Percentiles rank a stretch among this genome's conserved stretches.
These are phyloP conservation scores for Elongisporangium undulatum DNA, from an alignment of 352 stramenopile species.

Conservation along the genomic window DNA sequence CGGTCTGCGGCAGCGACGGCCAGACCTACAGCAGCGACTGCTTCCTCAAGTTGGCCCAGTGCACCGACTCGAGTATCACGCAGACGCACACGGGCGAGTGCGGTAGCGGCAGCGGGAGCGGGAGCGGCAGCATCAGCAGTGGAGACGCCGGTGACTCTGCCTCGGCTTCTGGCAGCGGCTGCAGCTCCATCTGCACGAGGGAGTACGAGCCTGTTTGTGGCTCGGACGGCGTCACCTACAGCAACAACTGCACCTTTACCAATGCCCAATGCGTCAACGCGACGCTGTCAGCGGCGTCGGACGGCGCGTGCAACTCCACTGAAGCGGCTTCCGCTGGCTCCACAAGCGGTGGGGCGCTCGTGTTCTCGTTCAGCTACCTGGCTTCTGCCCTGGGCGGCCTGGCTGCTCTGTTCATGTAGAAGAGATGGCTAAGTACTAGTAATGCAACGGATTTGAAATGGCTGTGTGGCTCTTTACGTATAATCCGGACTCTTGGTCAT, in stretches of 20 bases:
- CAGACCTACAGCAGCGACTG: constrained; percentile 46
- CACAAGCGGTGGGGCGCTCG: not conserved
- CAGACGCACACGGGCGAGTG: constrained; percentile 19
- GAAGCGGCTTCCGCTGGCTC: not conserved
- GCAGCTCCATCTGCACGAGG: constrained; percentile 14
- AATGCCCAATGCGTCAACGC: constrained; percentile 20
- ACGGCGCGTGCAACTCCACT: constrained; percentile 14
- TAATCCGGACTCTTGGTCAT: not conserved
- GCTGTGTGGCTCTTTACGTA: not conserved
- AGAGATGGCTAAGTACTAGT: not conserved
- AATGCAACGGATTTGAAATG: not conserved
- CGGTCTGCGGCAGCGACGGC: constrained; percentile 40
- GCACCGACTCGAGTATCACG: constrained; percentile 15
- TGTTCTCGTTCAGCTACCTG: constrained; percentile 3
- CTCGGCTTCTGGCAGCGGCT: not conserved
- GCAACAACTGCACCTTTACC: constrained; percentile 37
- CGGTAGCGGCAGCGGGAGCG: not conserved
- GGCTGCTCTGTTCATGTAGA: not conserved
- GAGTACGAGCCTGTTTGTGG: constrained; percentile 33
- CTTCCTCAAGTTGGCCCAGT: constrained; percentile 17
- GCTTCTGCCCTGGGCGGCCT: not conserved
- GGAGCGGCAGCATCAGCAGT: not conserved
- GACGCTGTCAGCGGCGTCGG: constrained; percentile 17
- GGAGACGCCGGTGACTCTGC: not conserved
- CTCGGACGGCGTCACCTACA: constrained; percentile 43